Evolutionary conservation across 768 basidiomycete genomes (phyloP).

Genomic region (Hemileccinum impolitum): DNA sequence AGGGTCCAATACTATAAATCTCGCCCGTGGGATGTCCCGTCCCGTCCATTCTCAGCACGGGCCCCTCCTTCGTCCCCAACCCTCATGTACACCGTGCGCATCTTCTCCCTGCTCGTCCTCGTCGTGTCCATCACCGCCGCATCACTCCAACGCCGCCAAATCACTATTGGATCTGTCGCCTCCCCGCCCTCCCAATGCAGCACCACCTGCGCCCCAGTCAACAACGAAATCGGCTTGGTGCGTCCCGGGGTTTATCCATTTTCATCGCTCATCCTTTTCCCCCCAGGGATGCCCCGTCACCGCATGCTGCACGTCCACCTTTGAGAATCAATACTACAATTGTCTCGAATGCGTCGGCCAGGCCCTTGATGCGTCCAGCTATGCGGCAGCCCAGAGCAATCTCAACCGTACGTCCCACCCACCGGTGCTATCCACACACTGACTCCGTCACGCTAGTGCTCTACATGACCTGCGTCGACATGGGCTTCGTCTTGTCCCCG

Average conservation of each 20-base stretch:
- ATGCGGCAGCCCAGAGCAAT: conserved; percentile 23
- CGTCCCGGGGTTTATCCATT: not conserved
- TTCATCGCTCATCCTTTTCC: not conserved
- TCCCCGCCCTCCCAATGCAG: conserved; percentile 24
- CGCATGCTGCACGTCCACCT: conserved; percentile 39
- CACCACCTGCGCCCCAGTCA: conserved; percentile 22
- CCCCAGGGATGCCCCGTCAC: conserved; percentile 27
- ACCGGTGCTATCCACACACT: not conserved
- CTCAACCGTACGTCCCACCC: conserved; percentile 34
- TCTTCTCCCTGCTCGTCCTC: conserved; percentile 6
- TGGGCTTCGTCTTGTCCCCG: conserved; percentile 22
- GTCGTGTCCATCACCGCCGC: conserved; percentile 2
- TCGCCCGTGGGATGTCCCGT: no score
- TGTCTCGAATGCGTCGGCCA: conserved; percentile 41
- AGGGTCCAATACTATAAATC: no score
- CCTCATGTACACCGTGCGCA: conserved; percentile 8
- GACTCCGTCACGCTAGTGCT: conserved; percentile 11
- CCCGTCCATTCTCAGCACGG: no score
- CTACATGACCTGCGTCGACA: conserved; percentile 24
- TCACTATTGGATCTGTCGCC: conserved; percentile 9
- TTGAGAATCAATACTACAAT: conserved; percentile 38
- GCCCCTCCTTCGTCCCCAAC: not conserved
- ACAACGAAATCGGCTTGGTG: conserved; percentile 23
- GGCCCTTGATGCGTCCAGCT: conserved; percentile 27
- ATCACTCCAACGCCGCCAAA: conserved; percentile 12